Percentiles rank a stretch among this genome's conserved stretches.
Evolutionary conservation across 345 rosid genomes (phyloP).

Genomic region (Capsella bursapastoris): DNA sequence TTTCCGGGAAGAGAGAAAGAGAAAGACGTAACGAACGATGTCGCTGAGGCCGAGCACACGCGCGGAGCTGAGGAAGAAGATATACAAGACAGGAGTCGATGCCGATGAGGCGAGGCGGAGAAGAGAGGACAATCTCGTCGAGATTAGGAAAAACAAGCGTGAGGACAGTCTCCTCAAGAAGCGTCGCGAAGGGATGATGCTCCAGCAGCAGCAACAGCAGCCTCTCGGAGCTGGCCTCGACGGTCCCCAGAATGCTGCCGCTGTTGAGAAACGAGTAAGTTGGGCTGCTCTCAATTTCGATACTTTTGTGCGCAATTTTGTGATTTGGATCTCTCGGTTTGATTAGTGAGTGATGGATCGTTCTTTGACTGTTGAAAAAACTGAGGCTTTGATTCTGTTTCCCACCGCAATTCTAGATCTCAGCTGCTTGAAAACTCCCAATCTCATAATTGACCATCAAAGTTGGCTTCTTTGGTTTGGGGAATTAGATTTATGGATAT

Average conservation of each 20-base stretch:
- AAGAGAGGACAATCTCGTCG: slow-evolving; percentile 80
- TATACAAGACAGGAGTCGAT: slow-evolving; percentile 74
- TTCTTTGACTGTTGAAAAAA: neutral
- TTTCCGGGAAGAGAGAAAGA: slow-evolving; percentile 6
- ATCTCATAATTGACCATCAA: slow-evolving; percentile 1
- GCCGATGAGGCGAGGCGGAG: slow-evolving; percentile 79
- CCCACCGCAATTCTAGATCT: slow-evolving; percentile 35
- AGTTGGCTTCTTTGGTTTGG: neutral
- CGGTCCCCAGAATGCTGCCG: slow-evolving; percentile 57
- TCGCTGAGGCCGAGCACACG: slow-evolving; percentile 68
- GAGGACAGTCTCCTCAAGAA: slow-evolving; percentile 78
- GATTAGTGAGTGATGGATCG: slow-evolving; percentile 37
- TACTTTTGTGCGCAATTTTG: neutral
- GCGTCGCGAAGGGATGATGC: slow-evolving; percentile 67
- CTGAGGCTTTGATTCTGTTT: slow-evolving; percentile 8
- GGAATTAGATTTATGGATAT: neutral
- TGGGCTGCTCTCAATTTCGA: too few species aligned
- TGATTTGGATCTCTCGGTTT: slow-evolving; percentile 24
- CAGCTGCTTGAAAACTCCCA: neutral
- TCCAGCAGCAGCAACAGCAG: slow-evolving; percentile 61
- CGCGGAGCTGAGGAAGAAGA: slow-evolving; percentile 70
- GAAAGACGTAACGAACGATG: slow-evolving; percentile 40
- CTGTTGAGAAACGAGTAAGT: slow-evolving; percentile 70
- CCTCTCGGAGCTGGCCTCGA: slow-evolving; percentile 45
- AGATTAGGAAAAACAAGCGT: slow-evolving; percentile 77